Evolutionary conservation across 164 flowering plant species (phyloP), one percentile per base, ranked within the genome.

Genomic region (Annona cherimola): DNA sequence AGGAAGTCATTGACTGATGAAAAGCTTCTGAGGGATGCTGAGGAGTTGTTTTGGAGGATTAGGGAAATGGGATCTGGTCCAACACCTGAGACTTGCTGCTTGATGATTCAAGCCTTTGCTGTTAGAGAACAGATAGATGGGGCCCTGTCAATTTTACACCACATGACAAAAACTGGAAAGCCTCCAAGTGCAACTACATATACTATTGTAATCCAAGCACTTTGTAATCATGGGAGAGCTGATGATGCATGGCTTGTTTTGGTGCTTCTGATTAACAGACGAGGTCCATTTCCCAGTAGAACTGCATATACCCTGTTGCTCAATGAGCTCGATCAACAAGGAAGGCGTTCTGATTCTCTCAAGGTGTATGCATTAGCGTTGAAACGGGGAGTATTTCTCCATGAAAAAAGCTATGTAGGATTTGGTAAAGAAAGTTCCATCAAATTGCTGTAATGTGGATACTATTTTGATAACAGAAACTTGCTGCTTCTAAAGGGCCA

Each of bases 21-120:
- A 18, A 80, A 66, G 44, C 46, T 85, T 46, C 69, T 86, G 26
- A 74, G 69, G 44, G 84, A 84, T 74, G 91, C 84, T 5, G 76
- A 80, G 50, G 70, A 80, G 42, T 72, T 92, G 74, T 88, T 90
- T 66, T 84, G 79, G 42, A 76, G 82, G 76, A 86, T 88, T 85
- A 79, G 68, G 71, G 71, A 61, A 6, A 7, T 71, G 50, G 83
- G 63, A 35, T 64, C 8, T 57, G 42, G 26, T 42, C 76, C 86
- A 18, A 81, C 83, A 40, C 80, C 81, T 3, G 50, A 73, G 42
- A 77, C 89, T 0, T 84, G 84, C 69, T 76, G 79, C 40, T 63
- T 86, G 57, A 77, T 86, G 71, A 77, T 90, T 54, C 86, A 83
- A 72, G 72, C 92, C 44, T 78, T 89, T 26, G 85, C 88, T 42